Base-by-base conservation (phyloP, 208 protist species). In the Phytomonas sp. region DNA sequence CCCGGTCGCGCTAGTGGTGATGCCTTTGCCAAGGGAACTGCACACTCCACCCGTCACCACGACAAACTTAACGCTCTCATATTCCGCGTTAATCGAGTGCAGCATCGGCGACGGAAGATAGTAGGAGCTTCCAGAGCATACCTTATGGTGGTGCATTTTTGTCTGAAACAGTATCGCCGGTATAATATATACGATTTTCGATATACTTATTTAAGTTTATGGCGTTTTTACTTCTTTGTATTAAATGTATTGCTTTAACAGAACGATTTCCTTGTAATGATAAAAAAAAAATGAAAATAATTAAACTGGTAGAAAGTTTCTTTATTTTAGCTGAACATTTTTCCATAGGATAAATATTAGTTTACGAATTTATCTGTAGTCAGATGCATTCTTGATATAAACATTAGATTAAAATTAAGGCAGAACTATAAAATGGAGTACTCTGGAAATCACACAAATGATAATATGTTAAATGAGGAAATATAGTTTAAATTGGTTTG, bases 1-100 rank as follows among this genome's bases (percentile, higher is more conserved):
- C 37, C 88, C 91, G 23, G 88, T 91, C 49, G 84, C 86, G 34
- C 86, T 95, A 26, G 82, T 95, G 11, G 87, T 94, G 52, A 97
- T 87, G 49, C 91, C 99, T 78, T 99, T 99, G 63, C 99, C 99
- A 29, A 99, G 90, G 29, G 98, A 99, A 77, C 87, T 98, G 66
- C 99, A 97, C 34, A 99, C 98, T 60, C 99, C 98, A 70, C 98
- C 98, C 26, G 97, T 98, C 23, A 99, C 97, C 10, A 99, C 76
- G 29, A 99, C 78, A 77, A 99, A 99, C 86, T 97, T 97, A 8
- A 89, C 77, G 40, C 74, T 77, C 6, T 71, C 62, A 52, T 83
- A 73, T 19, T 52, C 65, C 30, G 67, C 36, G 66, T 88, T 79
- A 49, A 82, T 49, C 63, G 84, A 69, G 11, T 77, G 79, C 6